phyloP scores from a whole-genome alignment of 2,329 filamentous ascomycete species.

The Aspergillus spinulosporus region DNA sequence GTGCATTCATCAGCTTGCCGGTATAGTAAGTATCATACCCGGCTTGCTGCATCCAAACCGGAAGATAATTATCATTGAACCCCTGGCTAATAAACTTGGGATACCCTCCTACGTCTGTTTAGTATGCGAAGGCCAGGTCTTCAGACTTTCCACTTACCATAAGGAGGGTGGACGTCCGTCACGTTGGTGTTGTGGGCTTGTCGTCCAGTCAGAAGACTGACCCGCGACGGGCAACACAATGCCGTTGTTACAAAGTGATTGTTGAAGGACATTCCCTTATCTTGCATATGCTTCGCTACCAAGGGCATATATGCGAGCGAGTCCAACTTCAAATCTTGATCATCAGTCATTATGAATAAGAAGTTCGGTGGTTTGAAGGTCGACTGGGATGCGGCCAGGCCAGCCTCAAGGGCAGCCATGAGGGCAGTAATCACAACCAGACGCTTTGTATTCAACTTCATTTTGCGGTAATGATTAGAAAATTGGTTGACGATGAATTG shows the following conservation, averaged over 20 bases:
- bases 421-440: no score
- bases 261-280: slow-evolving; percentile 59
- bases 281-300: slow-evolving; percentile 3
- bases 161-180: slow-evolving; percentile 46
- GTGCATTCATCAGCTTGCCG: slow-evolving; percentile 68
- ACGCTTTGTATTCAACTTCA: no score
- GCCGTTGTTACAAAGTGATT: slow-evolving; percentile 64
- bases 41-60: slow-evolving; percentile 67
- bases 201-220: slow-evolving; percentile 63
- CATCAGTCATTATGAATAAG: no score
- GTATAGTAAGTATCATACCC: slow-evolving; percentile 70
- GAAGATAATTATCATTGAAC: slow-evolving; percentile 66
- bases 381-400: no score
- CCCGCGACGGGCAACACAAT: slow-evolving; percentile 66
- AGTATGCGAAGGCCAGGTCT: no score
- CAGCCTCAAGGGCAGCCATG: no score
- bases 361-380: no score
- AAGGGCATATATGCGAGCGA: slow-evolving; percentile 55
- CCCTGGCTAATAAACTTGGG: slow-evolving; percentile 66
- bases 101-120: slow-evolving; percentile 45
- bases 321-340: slow-evolving; percentile 19
- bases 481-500: no score
- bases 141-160: slow-evolving; percentile 16
- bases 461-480: no score
- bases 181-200: slow-evolving; percentile 69